Conservation (phyloP, 495 filamentous ascomycete species). For the Trichoderma reesei region DNA sequence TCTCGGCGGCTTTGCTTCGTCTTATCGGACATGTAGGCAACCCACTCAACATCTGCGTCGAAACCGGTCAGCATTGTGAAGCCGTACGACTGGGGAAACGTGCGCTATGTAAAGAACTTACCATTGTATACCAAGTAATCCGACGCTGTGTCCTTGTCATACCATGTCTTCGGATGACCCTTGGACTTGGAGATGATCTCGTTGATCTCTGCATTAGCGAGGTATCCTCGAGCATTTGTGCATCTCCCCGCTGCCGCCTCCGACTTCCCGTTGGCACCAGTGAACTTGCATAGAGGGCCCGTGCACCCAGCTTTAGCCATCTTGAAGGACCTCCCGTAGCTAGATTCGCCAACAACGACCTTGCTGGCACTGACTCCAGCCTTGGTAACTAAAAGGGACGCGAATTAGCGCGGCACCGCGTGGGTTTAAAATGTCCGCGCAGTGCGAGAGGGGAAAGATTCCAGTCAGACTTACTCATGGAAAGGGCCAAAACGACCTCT, state of each 20-base stretch:
- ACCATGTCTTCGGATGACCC: conserved; percentile 6
- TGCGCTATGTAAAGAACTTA: conserved; percentile 16
- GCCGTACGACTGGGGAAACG: too few species aligned
- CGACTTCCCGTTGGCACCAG: conserved; percentile 11
- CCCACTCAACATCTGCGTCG: conserved; percentile 24
- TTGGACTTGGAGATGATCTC: conserved; percentile 15
- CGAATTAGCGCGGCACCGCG: too few species aligned
- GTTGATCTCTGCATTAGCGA: conserved; percentile 28
- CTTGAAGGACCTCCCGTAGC: conserved; percentile 21
- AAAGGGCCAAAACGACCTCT: conserved; percentile 28
- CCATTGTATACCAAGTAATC: conserved; percentile 18
- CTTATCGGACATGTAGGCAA: conserved; percentile 29
- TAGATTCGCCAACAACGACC: conserved; percentile 21
- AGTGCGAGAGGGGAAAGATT: too few species aligned
- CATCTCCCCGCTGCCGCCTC: conserved; percentile 23
- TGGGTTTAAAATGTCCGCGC: too few species aligned
- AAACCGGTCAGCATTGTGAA: conserved; percentile 12
- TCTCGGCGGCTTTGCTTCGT: conserved; percentile 17
- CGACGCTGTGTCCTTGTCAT: conserved; percentile 21
- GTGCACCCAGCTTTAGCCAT: conserved; percentile 14
- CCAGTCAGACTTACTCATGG: conserved; percentile 20
- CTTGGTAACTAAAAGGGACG: conserved; percentile 21
- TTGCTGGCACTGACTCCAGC: conserved; percentile 27
- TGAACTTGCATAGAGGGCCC: conserved; percentile 18
- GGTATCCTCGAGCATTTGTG: conserved; percentile 27